Conservation (phyloP, 352 stramenopile species). For the Phytopythium ostracodes region DNA sequence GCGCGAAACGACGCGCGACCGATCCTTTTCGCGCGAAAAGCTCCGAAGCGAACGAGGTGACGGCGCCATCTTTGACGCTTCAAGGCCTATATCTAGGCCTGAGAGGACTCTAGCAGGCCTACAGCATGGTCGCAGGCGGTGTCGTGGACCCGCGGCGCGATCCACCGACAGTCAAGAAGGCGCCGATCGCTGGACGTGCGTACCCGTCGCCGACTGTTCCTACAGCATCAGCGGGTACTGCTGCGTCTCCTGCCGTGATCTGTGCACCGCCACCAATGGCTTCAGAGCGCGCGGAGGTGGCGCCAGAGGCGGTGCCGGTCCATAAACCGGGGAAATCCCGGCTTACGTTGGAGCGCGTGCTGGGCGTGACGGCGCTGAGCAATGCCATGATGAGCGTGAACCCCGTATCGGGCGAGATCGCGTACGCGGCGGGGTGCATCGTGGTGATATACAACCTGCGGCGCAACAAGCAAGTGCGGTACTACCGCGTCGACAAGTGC, state of each 20-base stretch:
- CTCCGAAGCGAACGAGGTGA: not conserved
- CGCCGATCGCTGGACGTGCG: not conserved
- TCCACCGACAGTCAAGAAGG: not conserved
- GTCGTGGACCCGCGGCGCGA: not conserved
- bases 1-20: constrained; percentile 7
- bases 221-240: not conserved
- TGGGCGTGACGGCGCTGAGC: constrained; percentile 68
- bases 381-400: constrained; percentile 80
- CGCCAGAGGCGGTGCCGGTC: constrained; percentile 1
- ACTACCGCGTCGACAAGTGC: constrained; percentile 84
- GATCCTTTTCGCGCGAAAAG: not conserved
- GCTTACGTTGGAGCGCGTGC: constrained; percentile 79
- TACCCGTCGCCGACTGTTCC: not conserved
- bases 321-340: constrained; percentile 25
- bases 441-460: constrained; percentile 89
- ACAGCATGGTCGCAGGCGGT: not conserved
- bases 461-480: constrained; percentile 83
- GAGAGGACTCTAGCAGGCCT: too few species aligned
- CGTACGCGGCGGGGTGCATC: constrained; percentile 84
- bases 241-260: not conserved
- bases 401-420: constrained; percentile 72
- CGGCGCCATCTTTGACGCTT: too few species aligned
- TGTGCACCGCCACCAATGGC: not conserved
- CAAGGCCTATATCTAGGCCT: not conserved
- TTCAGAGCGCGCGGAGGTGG: not conserved